Evolutionary conservation across 345 rosid species (phyloP), one percentile per base, ranked within the genome.

Genomic region (Hibiscus mutabilis): DNA sequence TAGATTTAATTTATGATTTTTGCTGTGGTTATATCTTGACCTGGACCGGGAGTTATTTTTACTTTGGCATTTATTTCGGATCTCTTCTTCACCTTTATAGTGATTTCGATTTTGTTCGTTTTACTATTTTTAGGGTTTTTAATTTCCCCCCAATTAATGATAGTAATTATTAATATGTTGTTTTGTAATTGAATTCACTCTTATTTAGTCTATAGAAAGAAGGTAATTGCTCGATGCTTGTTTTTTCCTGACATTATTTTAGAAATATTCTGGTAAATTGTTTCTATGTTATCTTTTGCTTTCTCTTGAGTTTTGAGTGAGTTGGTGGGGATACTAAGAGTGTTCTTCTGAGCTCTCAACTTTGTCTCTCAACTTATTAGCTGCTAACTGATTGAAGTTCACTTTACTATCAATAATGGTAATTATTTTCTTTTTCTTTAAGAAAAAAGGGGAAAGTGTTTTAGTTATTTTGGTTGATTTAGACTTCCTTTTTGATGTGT

Each of bases 1-100:
- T 53, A 31, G 29, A 49, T 66, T 77, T 63, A 72, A 27, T 59
- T 77, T 57, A 74, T 33, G 65, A 1, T 53, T 74, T 29, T 19
- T 53, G 24, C 37, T 70, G 69, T 37, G 58, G 46, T 74, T 66
- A 68, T 67, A 68, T 67, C 73, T 78, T 61, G 67, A 74, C 79
- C 68, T 9, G 68, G 27, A 55, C 59, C 59, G 27, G 25, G 59
- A 21, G n/a, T 64, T 74, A 37, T 76, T 75, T 66, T 64, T 64
- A 71, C 75, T 46, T 14, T 31, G 79, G 88, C 86, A 46, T 46
- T 75, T 65, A 62, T 75, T 77, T 85, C 85, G 98, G 97, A 91
- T 88, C 91, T 78, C 44, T 76, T 57, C 55, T 76, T 76, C 78
- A 76, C 82, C 63, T 44, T 62, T 73, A 19, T 51, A 59, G 2